A percentile compares a stretch with the other conserved stretches of the same genome.
These are phyloP conservation scores for Sambucus nigra DNA, from an alignment of 129 eudicot species.

Conservation along the genomic window DNA sequence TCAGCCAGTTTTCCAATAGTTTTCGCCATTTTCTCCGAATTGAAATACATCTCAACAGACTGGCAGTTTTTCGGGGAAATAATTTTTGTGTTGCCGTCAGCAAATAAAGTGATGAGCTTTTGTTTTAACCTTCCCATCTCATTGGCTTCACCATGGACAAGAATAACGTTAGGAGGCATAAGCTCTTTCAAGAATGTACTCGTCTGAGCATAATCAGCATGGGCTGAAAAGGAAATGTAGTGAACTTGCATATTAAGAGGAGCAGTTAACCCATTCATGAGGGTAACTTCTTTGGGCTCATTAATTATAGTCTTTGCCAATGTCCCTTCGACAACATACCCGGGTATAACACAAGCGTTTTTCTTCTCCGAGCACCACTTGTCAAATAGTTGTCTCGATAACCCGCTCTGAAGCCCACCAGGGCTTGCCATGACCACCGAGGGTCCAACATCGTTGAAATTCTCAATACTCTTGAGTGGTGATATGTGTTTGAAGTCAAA, in stretches of 20 bases:
- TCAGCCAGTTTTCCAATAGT: conserved; percentile 87
- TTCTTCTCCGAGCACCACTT: conserved; percentile 88
- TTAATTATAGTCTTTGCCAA: conserved; percentile 74
- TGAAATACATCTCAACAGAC: conserved; percentile 81
- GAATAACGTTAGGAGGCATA: conserved; percentile 89
- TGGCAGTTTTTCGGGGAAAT: conserved; percentile 90
- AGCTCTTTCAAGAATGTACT: conserved; percentile 88
- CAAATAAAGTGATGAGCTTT: conserved; percentile 54
- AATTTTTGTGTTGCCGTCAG: conserved; percentile 66
- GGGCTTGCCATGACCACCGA: conserved; percentile 98
- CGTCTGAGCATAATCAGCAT: conserved; percentile 87
- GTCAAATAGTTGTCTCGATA: conserved; percentile 87
- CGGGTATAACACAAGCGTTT: conserved; percentile 87
- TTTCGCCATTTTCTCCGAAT: conserved; percentile 90
- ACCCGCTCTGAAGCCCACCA: conserved; percentile 86
- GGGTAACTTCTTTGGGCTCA: conserved; percentile 92
- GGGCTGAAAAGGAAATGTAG: conserved; percentile 95
- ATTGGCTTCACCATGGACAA: conserved; percentile 91
- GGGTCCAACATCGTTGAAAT: conserved; percentile 75
- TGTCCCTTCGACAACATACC: conserved; percentile 84
- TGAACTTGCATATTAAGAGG: conserved; percentile 91
- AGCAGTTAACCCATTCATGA: conserved; percentile 73
- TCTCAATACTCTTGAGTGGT: conserved; percentile 73
- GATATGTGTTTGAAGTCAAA: conserved; percentile 88
- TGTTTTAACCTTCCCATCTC: conserved; percentile 95